Evolutionary conservation across 2,329 filamentous ascomycete genomes (phyloP).

Genomic region (Pestalotiopsis sp.): DNA sequence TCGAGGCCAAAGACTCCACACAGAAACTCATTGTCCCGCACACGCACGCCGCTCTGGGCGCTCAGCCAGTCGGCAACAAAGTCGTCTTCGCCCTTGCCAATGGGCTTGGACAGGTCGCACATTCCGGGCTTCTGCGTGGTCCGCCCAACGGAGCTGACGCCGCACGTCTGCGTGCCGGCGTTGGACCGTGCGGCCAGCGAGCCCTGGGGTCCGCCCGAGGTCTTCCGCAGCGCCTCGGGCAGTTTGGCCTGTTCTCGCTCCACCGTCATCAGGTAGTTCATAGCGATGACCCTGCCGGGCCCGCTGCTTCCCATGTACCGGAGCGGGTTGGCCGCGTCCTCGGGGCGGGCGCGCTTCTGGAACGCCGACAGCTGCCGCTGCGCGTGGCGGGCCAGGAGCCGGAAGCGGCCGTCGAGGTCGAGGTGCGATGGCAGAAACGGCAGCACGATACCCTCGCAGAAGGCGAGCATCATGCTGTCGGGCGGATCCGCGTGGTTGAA

Average conservation of each 20-base stretch:
- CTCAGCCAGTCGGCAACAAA: slow-evolving; percentile 1
- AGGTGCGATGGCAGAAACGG: background rate
- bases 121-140: slow-evolving; percentile 4
- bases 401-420: background rate
- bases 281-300: background rate
- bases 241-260: background rate
- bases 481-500: background rate
- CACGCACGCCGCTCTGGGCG: background rate
- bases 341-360: background rate
- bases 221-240: background rate
- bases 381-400: background rate
- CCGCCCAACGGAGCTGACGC: background rate
- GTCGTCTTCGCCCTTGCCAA: background rate
- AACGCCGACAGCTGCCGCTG: background rate
- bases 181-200: background rate
- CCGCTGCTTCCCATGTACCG: background rate
- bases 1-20: background rate
- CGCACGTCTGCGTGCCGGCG: background rate
- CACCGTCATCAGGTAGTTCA: background rate
- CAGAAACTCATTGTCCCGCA: background rate
- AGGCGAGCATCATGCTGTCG: slow-evolving; percentile 1
- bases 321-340: background rate
- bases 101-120: background rate
- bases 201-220: background rate
- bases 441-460: background rate